Conservation (phyloP, 2,329 filamentous ascomycete species). For the Coniella vitis region DNA sequence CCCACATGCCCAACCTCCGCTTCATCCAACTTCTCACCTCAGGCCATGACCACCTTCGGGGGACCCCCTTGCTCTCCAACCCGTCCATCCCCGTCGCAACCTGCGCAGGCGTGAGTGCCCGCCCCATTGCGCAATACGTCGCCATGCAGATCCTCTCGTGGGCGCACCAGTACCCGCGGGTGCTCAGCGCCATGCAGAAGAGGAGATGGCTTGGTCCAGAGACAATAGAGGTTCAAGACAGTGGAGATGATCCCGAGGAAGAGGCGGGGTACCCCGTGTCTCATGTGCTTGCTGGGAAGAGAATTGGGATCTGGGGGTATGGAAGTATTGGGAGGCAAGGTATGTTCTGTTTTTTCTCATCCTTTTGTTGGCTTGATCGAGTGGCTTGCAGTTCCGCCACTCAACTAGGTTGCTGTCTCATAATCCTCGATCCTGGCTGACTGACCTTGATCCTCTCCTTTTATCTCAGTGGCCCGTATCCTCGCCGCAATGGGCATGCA, state of each 20-base stretch:
- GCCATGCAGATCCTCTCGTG: constrained; percentile 4
- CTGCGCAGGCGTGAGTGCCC: constrained; percentile 2
- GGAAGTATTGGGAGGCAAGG: constrained; percentile 6
- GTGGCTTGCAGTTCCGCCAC: too few species aligned
- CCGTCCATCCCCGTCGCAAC: constrained; percentile 3
- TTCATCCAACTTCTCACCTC: constrained; percentile 4
- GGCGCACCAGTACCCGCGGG: constrained; percentile 1
- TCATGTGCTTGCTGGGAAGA: neutral
- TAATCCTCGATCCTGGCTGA: neutral
- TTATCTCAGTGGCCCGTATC: neutral
- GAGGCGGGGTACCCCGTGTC: neutral
- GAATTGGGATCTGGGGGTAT: constrained; percentile 7
- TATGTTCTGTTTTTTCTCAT: neutral
- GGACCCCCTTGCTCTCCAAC: neutral
- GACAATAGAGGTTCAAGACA: too few species aligned
- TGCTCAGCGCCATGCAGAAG: neutral
- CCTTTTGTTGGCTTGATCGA: too few species aligned
- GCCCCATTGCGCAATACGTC: constrained; percentile 3
- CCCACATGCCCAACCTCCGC: neutral
- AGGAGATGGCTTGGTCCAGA: constrained; percentile 1
- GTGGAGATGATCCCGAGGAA: too few species aligned
- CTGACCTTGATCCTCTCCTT: neutral
- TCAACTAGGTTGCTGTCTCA: too few species aligned
- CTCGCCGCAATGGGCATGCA: constrained; percentile 6
- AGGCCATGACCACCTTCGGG: constrained; percentile 3